Evolutionary conservation across 768 basidiomycete species (phyloP).

Genomic region (Suillus subalutaceus): DNA sequence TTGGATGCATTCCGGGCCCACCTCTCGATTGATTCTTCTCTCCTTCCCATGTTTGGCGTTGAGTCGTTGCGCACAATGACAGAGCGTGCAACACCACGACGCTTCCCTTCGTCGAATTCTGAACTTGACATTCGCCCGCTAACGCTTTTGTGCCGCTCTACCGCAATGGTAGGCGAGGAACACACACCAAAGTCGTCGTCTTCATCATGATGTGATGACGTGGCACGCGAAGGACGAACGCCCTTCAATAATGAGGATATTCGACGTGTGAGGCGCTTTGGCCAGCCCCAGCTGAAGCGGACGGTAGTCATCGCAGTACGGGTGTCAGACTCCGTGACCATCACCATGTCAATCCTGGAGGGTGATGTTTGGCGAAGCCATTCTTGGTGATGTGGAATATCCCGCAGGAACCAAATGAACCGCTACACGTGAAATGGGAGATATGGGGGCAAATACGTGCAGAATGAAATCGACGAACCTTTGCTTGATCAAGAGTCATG

Average conservation of each 20-base stretch:
- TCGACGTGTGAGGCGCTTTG: conserved; percentile 42
- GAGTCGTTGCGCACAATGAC: conserved; percentile 24
- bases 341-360: conserved; percentile 48
- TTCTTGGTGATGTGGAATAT: conserved; percentile 61
- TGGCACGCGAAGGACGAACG: conserved; percentile 34
- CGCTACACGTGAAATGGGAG: conserved; percentile 40
- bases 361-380: conserved; percentile 74
- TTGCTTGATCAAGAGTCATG: conserved; percentile 80
- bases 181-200: conserved; percentile 31
- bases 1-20: conserved; percentile 34
- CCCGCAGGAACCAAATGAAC: conserved; percentile 68
- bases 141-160: conserved; percentile 30
- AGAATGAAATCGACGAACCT: conserved; percentile 51
- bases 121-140: conserved; percentile 17
- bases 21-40: conserved; percentile 36
- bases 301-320: conserved; percentile 70
- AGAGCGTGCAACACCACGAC: conserved; percentile 24
- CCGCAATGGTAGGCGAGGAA: conserved; percentile 32
- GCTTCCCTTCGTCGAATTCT: conserved; percentile 27
- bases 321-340: conserved; percentile 78
- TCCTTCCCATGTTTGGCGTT: conserved; percentile 24
- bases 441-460: not conserved
- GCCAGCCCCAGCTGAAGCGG: conserved; percentile 64
- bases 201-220: conserved; percentile 19
- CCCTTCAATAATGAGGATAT: conserved; percentile 55